A percentile compares a stretch with the other conserved stretches of the same genome.
phyloP scores from a whole-genome alignment of 176 grass and related monocot species.

The Cymbopogon citratus region DNA sequence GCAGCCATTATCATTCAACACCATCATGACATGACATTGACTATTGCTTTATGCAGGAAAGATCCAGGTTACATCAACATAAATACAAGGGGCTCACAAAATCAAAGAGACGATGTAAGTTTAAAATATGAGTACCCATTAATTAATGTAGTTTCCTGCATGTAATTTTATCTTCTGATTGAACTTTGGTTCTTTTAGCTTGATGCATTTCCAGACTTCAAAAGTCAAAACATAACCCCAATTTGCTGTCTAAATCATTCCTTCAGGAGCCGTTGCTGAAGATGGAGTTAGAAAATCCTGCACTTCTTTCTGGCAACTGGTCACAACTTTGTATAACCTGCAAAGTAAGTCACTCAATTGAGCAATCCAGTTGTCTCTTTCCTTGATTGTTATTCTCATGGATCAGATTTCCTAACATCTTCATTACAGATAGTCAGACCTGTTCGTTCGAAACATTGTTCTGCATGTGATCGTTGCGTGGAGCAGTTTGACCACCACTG shows the following conservation, averaged over 20 bases:
- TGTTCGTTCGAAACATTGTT: constrained; percentile 90
- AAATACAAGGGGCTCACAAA: constrained; percentile 66
- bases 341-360: constrained; percentile 57
- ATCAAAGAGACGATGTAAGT: constrained; percentile 90
- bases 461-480: constrained; percentile 96
- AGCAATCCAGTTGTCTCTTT: constrained; percentile 10
- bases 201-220: constrained; percentile 7
- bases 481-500: constrained; percentile 99
- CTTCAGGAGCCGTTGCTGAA: constrained; percentile 92
- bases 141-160: constrained; percentile 25
- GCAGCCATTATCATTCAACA: background rate
- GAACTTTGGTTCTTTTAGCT: background rate
- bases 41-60: constrained; percentile 62
- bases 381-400: constrained; percentile 11
- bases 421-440: constrained; percentile 87
- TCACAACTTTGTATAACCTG: constrained; percentile 95
- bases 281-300: constrained; percentile 79
- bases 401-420: constrained; percentile 24
- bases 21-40: constrained; percentile 22
- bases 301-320: constrained; percentile 86
- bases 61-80: constrained; percentile 87
- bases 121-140: constrained; percentile 22
- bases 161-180: constrained; percentile 19
- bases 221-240: constrained; percentile 17
- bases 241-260: constrained; percentile 15